Base-by-base conservation (phyloP, 164 flowering plant genomes). In the Dillenia turbinata region DNA sequence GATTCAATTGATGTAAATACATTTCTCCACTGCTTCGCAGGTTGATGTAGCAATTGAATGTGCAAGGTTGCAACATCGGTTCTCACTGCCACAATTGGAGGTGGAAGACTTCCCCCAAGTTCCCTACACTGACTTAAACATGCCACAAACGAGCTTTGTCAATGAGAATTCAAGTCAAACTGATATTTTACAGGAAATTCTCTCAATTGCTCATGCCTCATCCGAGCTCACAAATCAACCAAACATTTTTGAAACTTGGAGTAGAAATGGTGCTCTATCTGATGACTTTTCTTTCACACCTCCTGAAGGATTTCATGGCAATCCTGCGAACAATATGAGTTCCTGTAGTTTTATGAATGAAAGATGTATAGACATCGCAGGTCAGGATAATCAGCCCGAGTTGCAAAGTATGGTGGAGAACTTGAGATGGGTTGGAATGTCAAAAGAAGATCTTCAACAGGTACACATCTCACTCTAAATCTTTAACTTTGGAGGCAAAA, bases 11-110 rank as follows among this genome's bases (percentile, higher is more conserved):
- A 46, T 15, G 10, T 51, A 13, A 16, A 9, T 16, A 19, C 40
- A 33, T 33, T 40, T n/a, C 14, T 47, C 47, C 14, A 47, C 55
- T 50, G 14, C 3, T 57, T 57, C 54, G 47, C 70, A 90, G 96
- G 95, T 85, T 47, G 91, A 86, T 56, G 67, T 86, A 49, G 96
- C 93, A 63, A 56, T 88, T 53, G 93, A 90, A 61, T 84, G 96
- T 69, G 89, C 95, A 10, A 80, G 90, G 73, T 54, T 92, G 75
- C 93, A 92, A 59, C 86, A 90, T 62, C 59, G 89, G 40, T 72
- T 85, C 49, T 51, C 84, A 9, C 45, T 85, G 69, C 93, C 96
- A 40, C 93, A 89, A 40, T 61, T 92, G 66, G 82, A 86, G 45
- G 81, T 79, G 33, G 84, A 83, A 17, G 92, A 84, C 57, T 71